Evolutionary conservation across 495 filamentous ascomycete species (phyloP), one percentile per base, ranked within the genome.

Genomic region (Apiosordaria backusii): DNA sequence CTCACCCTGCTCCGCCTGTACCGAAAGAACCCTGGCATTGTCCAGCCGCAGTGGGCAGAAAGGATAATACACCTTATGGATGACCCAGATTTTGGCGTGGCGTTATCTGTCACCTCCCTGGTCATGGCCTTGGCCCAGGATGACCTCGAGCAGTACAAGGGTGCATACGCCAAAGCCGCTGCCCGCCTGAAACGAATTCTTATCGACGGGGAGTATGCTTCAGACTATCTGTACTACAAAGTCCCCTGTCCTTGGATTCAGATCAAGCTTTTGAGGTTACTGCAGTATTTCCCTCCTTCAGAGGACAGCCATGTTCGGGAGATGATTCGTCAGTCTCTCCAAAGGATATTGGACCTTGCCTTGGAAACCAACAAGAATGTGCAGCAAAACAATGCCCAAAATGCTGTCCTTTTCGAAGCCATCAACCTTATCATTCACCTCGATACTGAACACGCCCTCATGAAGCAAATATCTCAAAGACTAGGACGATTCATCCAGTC

Each of bases 181-280:
- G 87, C 89, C 65, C 83, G 93, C 52, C 74, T 99, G 71, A 97
- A 97, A 81, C 87, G 89, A 65, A 89, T 97, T 52, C 83, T 97
- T 25, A 87, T 97, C 19, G 93, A 97, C 74, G 90, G 89, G 45
- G 93, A 98, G 61, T 93, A 90, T 72, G 83, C 90, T 1, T 80
- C 86, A 26, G 95, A 97, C 74, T 99, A 99, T 72, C 81, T 96
- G 50, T 99, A 99, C 77, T 99, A 99, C 83, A 97, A 97, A 65
- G 96, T 99, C 26, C 96, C 96, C 9, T 98, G 94, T 75, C 96
- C 96, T 10, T 99, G 96, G 96, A 90, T 98, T 45, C 96, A 99
- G 78, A 91, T 97, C 66, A 99, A 99, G 78, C 78, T 98, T 15
- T 75, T 99, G 64, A 86, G 92, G 55, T 73, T 99, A 60, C 82